phyloP scores from a whole-genome alignment of 495 filamentous ascomycete species.

The Evernia prunastri region DNA sequence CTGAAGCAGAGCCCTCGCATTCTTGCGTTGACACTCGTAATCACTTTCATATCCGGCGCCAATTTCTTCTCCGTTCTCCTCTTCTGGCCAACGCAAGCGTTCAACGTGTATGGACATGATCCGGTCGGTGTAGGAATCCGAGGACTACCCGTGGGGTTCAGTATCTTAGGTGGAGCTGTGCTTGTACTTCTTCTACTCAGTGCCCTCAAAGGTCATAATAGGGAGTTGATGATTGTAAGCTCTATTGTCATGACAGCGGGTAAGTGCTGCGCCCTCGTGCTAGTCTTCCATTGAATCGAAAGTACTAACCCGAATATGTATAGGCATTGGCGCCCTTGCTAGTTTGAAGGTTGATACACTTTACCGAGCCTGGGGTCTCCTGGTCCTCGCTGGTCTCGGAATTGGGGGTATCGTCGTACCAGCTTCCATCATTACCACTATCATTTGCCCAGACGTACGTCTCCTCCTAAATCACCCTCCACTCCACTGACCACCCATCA shows the following conservation, averaged over 20 bases:
- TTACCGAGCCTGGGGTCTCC: conserved; percentile 52
- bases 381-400: conserved; percentile 59
- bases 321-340: conserved; percentile 57
- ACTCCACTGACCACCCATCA: conserved; percentile 21
- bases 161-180: conserved; percentile 55
- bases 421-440: conserved; percentile 63
- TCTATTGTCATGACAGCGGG: conserved; percentile 64
- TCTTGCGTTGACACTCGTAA: conserved; percentile 56
- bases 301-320: background rate
- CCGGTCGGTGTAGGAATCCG: conserved; percentile 60
- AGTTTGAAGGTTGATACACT: conserved; percentile 53
- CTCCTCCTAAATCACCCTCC: background rate
- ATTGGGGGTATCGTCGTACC: conserved; percentile 71
- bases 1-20: conserved; percentile 59
- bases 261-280: conserved; percentile 24
- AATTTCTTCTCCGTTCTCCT: conserved; percentile 71
- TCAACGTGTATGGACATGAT: conserved; percentile 68
- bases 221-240: conserved; percentile 54
- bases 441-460: conserved; percentile 59
- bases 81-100: conserved; percentile 69
- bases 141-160: conserved; percentile 59
- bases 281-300: background rate
- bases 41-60: conserved; percentile 66
- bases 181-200: conserved; percentile 56
- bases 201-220: conserved; percentile 55